Evolutionary conservation across 345 rosid genomes (phyloP).

Genomic region (Acer campestre): DNA sequence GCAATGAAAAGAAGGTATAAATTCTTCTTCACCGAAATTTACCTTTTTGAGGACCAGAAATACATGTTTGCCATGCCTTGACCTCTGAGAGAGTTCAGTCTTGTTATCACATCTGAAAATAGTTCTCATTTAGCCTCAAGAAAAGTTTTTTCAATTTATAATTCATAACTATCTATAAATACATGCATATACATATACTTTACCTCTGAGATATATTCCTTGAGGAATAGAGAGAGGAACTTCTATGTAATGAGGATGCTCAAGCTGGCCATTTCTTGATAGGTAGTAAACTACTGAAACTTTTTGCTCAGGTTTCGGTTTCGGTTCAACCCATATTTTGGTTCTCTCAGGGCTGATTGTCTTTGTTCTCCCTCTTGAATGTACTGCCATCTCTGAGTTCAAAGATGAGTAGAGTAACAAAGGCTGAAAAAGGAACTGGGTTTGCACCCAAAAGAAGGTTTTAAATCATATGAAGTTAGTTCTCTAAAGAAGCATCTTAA

Average conservation of each 20-base stretch:
- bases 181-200: neutral
- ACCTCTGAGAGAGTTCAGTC: conserved; percentile 57
- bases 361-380: conserved; percentile 25
- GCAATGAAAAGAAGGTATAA: neutral
- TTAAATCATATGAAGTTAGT: neutral
- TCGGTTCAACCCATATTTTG: conserved; percentile 30
- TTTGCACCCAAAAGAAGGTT: no score
- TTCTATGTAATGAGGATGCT: conserved; percentile 76
- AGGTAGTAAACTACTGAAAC: conserved; percentile 67
- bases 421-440: neutral
- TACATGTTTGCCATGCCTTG: conserved; percentile 58
- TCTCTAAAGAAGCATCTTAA: neutral
- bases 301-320: conserved; percentile 30
- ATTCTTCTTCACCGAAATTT: neutral
- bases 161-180: neutral
- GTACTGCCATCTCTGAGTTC: conserved; percentile 22
- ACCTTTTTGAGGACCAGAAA: conserved; percentile 75
- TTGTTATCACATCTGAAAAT: conserved; percentile 49
- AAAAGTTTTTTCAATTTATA: neutral
- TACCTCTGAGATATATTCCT: conserved; percentile 64
- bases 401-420: neutral
- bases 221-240: conserved; percentile 57
- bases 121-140: neutral
- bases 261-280: conserved; percentile 64
- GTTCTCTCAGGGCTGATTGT: conserved; percentile 32